These are phyloP conservation scores for Brachypodium distachyon DNA, from an alignment of 202 grass and related monocot genomes.

Conservation along the genomic window DNA sequence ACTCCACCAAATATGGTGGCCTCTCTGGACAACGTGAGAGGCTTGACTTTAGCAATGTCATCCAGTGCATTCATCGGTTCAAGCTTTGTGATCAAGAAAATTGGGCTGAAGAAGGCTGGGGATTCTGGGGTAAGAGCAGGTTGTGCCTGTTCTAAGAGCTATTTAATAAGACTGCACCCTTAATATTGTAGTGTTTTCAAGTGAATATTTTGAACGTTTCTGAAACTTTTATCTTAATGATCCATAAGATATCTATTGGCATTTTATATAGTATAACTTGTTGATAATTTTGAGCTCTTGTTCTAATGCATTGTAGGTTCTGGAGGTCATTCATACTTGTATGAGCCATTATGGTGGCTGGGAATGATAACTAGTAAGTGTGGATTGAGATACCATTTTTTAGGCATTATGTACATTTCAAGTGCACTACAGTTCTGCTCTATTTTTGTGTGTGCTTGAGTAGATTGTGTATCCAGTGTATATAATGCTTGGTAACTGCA, in stretches of 20 bases:
- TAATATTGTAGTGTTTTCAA: not conserved
- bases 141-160: constrained; percentile 32
- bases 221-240: not conserved
- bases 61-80: constrained; percentile 89
- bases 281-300: not conserved
- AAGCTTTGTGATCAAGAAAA: constrained; percentile 94
- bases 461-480: not conserved
- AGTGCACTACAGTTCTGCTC: not conserved
- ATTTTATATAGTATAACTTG: not conserved
- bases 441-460: not conserved
- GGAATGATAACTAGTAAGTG: constrained; percentile 94
- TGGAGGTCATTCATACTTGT: constrained; percentile 83
- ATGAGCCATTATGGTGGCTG: constrained; percentile 83
- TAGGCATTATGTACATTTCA: not conserved
- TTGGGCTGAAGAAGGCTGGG: constrained; percentile 73
- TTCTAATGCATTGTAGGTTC: constrained; percentile 40
- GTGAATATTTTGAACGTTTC: not conserved
- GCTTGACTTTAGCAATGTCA: constrained; percentile 69
- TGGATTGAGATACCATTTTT: not conserved
- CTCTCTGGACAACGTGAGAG: constrained; percentile 63
- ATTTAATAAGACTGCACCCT: not conserved
- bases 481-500: not conserved
- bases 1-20: constrained; percentile 27
- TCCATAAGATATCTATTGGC: not conserved
- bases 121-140: constrained; percentile 72